These are phyloP conservation scores for Ilyonectria mors-panacis DNA, from an alignment of 2,329 filamentous ascomycete species.

Conservation along the genomic window DNA sequence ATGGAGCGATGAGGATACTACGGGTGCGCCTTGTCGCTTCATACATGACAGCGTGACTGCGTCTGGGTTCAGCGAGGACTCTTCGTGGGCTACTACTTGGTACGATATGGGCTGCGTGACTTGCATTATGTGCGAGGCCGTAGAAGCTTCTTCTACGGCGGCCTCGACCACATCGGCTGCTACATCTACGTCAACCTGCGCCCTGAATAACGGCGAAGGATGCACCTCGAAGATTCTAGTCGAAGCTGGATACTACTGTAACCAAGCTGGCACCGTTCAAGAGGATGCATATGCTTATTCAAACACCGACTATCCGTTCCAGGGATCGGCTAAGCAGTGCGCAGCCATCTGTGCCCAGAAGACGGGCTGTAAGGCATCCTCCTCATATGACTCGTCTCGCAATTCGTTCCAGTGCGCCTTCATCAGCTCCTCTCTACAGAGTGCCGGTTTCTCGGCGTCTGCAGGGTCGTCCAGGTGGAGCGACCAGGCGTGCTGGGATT, in stretches of 20 bases:
- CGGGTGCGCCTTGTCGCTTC: slow-evolving; percentile 22
- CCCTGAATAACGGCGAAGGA: slow-evolving; percentile 28
- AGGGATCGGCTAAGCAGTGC: slow-evolving; percentile 31
- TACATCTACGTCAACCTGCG: slow-evolving; percentile 24
- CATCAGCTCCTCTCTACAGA: slow-evolving; percentile 19
- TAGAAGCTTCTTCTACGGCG: slow-evolving; percentile 7
- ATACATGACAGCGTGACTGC: slow-evolving; percentile 18
- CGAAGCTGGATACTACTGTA: slow-evolving; percentile 10
- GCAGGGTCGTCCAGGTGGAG: slow-evolving; percentile 24
- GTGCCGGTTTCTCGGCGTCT: slow-evolving; percentile 22
- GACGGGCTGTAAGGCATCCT: slow-evolving; percentile 29
- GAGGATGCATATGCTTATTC: slow-evolving; percentile 26
- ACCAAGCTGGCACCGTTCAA: slow-evolving; percentile 15
- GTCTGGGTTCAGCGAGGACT: slow-evolving; percentile 1
- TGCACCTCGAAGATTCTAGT: slow-evolving; percentile 20
- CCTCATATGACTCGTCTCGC: slow-evolving; percentile 24
- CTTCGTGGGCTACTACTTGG: slow-evolving; percentile 19
- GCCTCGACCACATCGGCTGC: slow-evolving; percentile 5
- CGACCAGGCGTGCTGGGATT: slow-evolving; percentile 37
- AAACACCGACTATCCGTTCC: slow-evolving; percentile 23
- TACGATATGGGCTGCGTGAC: slow-evolving; percentile 31
- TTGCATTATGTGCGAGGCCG: slow-evolving; percentile 25
- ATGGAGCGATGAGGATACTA: slow-evolving; percentile 14
- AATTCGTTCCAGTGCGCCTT: slow-evolving; percentile 25
- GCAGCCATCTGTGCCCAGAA: slow-evolving; percentile 33